phyloP scores from a whole-genome alignment of 805 yeast genomes.

The Metschnikowia continentalis region DNA sequence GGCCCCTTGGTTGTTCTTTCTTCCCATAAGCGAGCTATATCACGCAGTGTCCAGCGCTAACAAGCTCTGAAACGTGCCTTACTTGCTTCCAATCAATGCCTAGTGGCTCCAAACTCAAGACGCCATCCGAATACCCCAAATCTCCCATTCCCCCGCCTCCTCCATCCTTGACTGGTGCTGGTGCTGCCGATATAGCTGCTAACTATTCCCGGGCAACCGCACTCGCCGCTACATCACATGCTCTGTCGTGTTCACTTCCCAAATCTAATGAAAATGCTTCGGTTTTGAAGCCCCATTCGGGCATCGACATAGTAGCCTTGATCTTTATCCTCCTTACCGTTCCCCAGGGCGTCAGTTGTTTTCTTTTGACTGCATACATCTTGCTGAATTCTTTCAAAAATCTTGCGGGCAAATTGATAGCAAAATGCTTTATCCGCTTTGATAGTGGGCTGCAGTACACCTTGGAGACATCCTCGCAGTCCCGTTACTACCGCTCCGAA shows the following conservation, averaged over 20 bases:
- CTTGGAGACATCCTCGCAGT: constrained; percentile 9
- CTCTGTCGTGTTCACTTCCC: background rate
- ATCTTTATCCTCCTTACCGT: constrained; percentile 26
- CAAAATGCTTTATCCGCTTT: constrained; percentile 15
- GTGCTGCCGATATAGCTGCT: constrained; percentile 11
- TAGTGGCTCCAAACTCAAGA: constrained; percentile 4
- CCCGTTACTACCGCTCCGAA: constrained; percentile 15
- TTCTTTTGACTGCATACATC: constrained; percentile 21
- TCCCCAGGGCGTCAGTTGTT: constrained; percentile 25
- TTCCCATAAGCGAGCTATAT: background rate
- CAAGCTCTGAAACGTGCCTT: background rate
- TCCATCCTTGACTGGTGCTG: constrained; percentile 7
- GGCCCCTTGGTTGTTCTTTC: background rate
- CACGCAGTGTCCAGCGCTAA: background rate
- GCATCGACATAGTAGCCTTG: constrained; percentile 30
- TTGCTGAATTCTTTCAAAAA: constrained; percentile 28
- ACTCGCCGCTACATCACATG: constrained; percentile 3
- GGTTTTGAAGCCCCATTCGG: constrained; percentile 12
- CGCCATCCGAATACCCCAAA: constrained; percentile 1
- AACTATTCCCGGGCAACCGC: constrained; percentile 1
- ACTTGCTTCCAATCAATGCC: constrained; percentile 7
- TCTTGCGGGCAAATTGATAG: constrained; percentile 25
- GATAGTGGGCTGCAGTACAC: constrained; percentile 6
- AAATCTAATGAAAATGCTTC: background rate
- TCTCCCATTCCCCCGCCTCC: constrained; percentile 11